Percentiles rank a stretch among this genome's conserved stretches.
phyloP scores from a whole-genome alignment of 495 filamentous ascomycete genomes.

The Hypoxylon subgilvum region DNA sequence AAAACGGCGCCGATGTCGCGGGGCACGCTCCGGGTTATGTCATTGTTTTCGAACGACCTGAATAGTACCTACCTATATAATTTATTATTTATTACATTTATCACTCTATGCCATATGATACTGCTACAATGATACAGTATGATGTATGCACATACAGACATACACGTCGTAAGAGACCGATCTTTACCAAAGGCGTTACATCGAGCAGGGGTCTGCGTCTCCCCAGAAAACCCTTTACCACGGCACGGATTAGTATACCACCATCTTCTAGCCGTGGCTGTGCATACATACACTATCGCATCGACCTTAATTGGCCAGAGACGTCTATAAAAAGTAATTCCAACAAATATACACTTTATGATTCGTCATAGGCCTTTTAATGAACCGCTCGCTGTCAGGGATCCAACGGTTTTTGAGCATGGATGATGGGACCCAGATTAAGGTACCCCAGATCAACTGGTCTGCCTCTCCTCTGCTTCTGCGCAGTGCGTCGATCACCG shows the following conservation, averaged over 20 bases:
- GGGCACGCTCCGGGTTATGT: conserved; percentile 19
- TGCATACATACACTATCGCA: conserved; percentile 15
- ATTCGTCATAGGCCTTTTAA: conserved; percentile 33
- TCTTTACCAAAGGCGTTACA: conserved; percentile 14
- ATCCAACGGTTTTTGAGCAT: conserved; percentile 14
- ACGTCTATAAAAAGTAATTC: conserved; percentile 40
- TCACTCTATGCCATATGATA: too few species aligned
- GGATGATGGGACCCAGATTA: conserved; percentile 14
- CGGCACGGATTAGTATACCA: too few species aligned
- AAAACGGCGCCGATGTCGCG: conserved; percentile 13
- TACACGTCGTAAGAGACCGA: too few species aligned
- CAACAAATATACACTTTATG: conserved; percentile 30
- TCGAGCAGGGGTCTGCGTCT: conserved; percentile 13
- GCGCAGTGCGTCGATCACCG: conserved; percentile 22
- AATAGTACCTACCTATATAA: too few species aligned
- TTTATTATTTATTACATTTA: too few species aligned
- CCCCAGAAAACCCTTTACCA: conserved; percentile 7
- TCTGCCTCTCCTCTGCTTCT: too few species aligned
- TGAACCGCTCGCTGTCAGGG: conserved; percentile 4
- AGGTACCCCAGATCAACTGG: too few species aligned
- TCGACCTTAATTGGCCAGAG: conserved; percentile 37
- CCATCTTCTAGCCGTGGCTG: conserved; percentile 29
- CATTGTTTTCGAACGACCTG: conserved; percentile 20
- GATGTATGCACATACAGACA: too few species aligned
- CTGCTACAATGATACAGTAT: too few species aligned